phyloP scores from a whole-genome alignment of 345 rosid genomes.

The Punica granatum region DNA sequence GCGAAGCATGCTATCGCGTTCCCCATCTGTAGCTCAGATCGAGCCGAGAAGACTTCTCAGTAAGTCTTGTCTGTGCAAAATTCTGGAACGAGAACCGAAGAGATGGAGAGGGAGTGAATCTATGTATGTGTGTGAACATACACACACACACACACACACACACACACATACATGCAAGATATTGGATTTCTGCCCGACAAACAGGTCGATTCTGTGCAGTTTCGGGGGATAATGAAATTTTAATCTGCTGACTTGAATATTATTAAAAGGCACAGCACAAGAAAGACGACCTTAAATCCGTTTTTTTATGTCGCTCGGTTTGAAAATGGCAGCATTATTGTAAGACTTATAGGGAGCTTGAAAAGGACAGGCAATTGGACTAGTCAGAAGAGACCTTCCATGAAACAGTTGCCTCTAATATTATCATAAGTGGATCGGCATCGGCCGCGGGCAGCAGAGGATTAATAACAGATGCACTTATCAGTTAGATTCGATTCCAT shows the following conservation, averaged over 20 bases:
- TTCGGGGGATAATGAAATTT: not conserved
- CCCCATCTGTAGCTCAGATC: constrained; percentile 6
- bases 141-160: too few species aligned
- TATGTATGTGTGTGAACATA: too few species aligned
- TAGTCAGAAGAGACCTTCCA: not conserved
- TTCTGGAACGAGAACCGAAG: too few species aligned
- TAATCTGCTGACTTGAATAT: not conserved
- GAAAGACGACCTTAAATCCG: not conserved
- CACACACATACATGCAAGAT: not conserved
- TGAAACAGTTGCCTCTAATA: too few species aligned
- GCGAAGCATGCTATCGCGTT: constrained; percentile 13
- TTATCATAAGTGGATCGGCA: too few species aligned
- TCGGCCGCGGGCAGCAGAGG: too few species aligned
- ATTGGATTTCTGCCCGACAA: not conserved
- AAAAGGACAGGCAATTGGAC: not conserved
- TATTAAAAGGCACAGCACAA: not conserved
- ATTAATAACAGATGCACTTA: too few species aligned
- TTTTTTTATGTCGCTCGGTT: not conserved
- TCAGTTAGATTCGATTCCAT: too few species aligned
- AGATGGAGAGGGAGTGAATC: too few species aligned
- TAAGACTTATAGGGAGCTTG: not conserved
- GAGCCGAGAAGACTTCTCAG: not conserved
- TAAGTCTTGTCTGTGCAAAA: too few species aligned
- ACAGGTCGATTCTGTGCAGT: not conserved
- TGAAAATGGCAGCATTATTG: constrained; percentile 2